These are phyloP conservation scores for Penicillium sp. DNA, from an alignment of 2,329 filamentous ascomycete species.

Conservation along the genomic window DNA sequence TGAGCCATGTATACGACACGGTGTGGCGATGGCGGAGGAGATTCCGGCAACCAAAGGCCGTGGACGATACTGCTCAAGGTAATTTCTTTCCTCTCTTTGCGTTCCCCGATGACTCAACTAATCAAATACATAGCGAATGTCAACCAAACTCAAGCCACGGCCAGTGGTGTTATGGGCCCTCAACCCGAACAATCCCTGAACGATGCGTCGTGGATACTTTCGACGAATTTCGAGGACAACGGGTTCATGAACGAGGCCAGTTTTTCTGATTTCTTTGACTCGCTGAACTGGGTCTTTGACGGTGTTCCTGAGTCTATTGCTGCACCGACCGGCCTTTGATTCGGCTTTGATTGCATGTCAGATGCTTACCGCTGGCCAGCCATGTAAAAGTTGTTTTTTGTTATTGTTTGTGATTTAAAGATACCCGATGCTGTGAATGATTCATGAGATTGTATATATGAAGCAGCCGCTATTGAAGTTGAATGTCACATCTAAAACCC, in stretches of 20 bases:
- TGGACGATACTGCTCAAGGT: constrained; percentile 63
- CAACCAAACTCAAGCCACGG: constrained; percentile 33
- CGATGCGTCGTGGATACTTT: constrained; percentile 29
- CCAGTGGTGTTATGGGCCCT: constrained; percentile 22
- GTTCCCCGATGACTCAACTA: neutral
- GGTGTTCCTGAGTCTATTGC: constrained; percentile 64
- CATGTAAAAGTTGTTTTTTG: neutral
- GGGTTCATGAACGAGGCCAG: constrained; percentile 41
- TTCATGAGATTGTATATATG: neutral
- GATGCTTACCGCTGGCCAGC: neutral
- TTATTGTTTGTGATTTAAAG: neutral
- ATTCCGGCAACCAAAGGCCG: constrained; percentile 57
- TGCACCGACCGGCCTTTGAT: constrained; percentile 32
- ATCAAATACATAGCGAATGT: constrained; percentile 18
- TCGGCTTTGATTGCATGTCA: neutral
- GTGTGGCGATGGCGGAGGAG: constrained; percentile 64
- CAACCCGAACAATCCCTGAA: constrained; percentile 29
- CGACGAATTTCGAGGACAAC: constrained; percentile 33
- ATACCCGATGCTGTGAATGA: neutral
- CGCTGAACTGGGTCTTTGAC: constrained; percentile 88
- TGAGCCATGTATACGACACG: constrained; percentile 63
- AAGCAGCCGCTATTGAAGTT: neutral
- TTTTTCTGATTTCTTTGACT: constrained; percentile 76
- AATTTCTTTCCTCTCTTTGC: constrained; percentile 20
- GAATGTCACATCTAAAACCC: no score